Base-by-base conservation (phyloP, 73 alveolate species). In the Diophrys appendiculata region DNA sequence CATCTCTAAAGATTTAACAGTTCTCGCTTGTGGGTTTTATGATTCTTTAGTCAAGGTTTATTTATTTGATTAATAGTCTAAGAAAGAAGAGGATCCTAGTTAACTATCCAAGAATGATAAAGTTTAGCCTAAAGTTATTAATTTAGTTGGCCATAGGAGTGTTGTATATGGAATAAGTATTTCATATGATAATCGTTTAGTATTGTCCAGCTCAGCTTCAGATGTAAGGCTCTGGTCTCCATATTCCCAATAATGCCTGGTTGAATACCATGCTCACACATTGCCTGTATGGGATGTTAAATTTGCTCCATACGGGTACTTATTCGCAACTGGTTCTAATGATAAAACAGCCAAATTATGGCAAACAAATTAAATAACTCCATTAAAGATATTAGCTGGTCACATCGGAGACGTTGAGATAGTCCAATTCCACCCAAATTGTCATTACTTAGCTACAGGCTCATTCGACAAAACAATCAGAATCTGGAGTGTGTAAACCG, bases 391-490 rank as follows among this genome's bases (percentile, higher is more conserved):
- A 14, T 91, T 92, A 69, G 89, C 79, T 3, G 99, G 99, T 23
- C 99, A 95, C 78, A 83, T 86, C 32, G 79, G 95, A 32, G 99
- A 95, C 80, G 95, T 95, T 56, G 97, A 92, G 52, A 65, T 78
- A 2, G 92, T 93, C 0, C 93, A 83, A 64, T 95, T 95, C 90
- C 98, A 95, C 84, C 98, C 98, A 14, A 95, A 95, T 74, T 81
- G 91, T 52, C 94, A 88, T 71, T 95, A 95, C 80, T 67, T 95
- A 69, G 95, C 97, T 60, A 93, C 99, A 26, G 94, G 97, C 68
- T 93, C 98, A 13, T 87, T 78, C 82, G 99, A 95, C 88, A 93
- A 91, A 86, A 93, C 97, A 54, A 88, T 95, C 54, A 79, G 98
- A 88, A 72, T 95, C 85, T 87, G 94, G 94, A 73, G 88, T 2